A percentile compares a stretch with the other conserved stretches of the same genome.
These are phyloP conservation scores for Limnanthes douglasii DNA, from an alignment of 345 rosid genomes.

Conservation along the genomic window DNA sequence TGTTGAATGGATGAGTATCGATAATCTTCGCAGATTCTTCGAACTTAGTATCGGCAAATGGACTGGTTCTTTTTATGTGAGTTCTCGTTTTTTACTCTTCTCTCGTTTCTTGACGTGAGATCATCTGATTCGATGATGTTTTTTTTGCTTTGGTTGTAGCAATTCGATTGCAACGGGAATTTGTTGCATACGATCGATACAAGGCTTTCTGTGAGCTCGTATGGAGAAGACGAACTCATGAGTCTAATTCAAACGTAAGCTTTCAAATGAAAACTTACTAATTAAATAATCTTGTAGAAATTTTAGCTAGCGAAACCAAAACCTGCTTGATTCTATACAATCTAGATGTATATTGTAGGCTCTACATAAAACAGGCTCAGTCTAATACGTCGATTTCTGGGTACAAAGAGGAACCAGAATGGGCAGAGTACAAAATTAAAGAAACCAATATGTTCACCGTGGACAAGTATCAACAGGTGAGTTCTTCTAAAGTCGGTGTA, in stretches of 20 bases:
- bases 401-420: conserved; percentile 40
- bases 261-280: no score
- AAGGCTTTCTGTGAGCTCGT: conserved; percentile 52
- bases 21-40: conserved; percentile 54
- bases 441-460: conserved; percentile 90
- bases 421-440: conserved; percentile 90
- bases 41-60: conserved; percentile 64
- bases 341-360: conserved; percentile 27
- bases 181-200: conserved; percentile 60
- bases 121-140: not conserved
- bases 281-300: no score
- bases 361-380: conserved; percentile 68
- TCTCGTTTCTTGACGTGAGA: not conserved
- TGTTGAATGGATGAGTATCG: conserved; percentile 50
- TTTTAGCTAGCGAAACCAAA: no score
- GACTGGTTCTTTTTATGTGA: conserved; percentile 71
- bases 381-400: conserved; percentile 39
- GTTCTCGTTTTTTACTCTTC: not conserved
- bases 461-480: conserved; percentile 88
- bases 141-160: conserved; percentile 27
- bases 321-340: no score
- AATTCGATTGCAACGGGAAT: conserved; percentile 65
- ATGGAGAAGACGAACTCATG: conserved; percentile 79
- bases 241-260: conserved; percentile 92
- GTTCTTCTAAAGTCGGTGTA: conserved; percentile 5